Base-by-base conservation (phyloP, 2,329 filamentous ascomycete genomes). In the Paradendryphiella salina region DNA sequence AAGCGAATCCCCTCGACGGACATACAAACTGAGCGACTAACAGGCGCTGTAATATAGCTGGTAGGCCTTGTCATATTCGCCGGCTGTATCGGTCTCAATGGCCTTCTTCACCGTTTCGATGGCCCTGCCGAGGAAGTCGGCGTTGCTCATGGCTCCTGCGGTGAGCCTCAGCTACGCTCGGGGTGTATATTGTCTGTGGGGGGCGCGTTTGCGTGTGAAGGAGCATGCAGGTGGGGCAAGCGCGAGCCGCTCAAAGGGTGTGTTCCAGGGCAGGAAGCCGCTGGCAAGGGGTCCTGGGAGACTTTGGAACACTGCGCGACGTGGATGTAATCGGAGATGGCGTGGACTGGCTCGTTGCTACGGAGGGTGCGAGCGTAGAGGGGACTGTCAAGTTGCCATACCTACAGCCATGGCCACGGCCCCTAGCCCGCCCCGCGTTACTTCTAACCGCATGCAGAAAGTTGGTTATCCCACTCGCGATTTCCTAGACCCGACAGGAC, bases 91-190 rank as follows among this genome's bases (percentile, higher is more conserved):
- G 66, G 89, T 86, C 73, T 96, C 92, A 79, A 99, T 97, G 63
- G 94, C 94, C 76, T 96, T 95, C 77, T 96, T 96, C 69, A 99
- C 93, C 75, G 89, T 87, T 70, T 95, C 90, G 79, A 97, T 97
- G 67, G 94, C 94, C 67, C 93, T 90, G 70, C 92, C 92, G 69
- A 96, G 85, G 74, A 97, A 99, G 79, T 99, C 94, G 75, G 90
- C 95, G 73, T 92, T 91, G 64, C 91, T 96, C 92, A 96, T 96
- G 32, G 44, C 62, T 59, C 28, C 28, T 17, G 35, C 14, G 50
- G 42, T 43, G 21, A 33, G 38, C 53, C 39, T 14, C 41, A 46
- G 52, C 31, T 17, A 32, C 13, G 39, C 20, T 15, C 20, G 23
- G 34, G 11, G 28, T 1, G 21, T 28, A 38, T 26, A 23, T 47